These are phyloP conservation scores for Esteya vermicola DNA, from an alignment of 2,329 filamentous ascomycete genomes.

Conservation along the genomic window DNA sequence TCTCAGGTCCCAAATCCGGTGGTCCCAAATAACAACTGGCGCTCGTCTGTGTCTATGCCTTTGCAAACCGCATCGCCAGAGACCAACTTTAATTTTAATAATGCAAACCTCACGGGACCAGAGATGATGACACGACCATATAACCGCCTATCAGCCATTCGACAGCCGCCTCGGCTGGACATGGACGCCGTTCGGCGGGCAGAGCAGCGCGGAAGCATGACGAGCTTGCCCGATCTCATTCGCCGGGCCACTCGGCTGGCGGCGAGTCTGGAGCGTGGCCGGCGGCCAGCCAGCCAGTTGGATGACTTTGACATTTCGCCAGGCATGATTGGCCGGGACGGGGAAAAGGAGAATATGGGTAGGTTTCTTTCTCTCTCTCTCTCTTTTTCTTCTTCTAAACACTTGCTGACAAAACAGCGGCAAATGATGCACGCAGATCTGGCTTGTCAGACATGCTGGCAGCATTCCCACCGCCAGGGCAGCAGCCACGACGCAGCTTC, in stretches of 20 bases:
- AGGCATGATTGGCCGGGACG: constrained; percentile 18
- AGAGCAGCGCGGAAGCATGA: constrained; percentile 76
- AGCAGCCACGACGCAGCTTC: constrained; percentile 25
- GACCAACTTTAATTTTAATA: constrained; percentile 5
- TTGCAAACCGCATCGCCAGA: constrained; percentile 13
- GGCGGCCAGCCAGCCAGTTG: constrained; percentile 44
- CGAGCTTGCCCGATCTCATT: constrained; percentile 85
- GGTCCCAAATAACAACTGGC: constrained; percentile 14
- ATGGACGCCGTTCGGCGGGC: constrained; percentile 70
- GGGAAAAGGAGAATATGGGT: constrained; percentile 25
- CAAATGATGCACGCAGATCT: constrained; percentile 31
- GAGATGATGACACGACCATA: constrained; percentile 15
- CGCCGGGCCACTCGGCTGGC: constrained; percentile 74
- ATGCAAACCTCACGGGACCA: not conserved
- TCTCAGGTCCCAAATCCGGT: constrained; percentile 26
- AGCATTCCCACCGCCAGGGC: constrained; percentile 48
- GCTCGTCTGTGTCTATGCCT: constrained; percentile 11
- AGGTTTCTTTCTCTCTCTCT: not conserved
- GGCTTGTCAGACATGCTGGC: constrained; percentile 51
- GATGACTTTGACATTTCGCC: constrained; percentile 38
- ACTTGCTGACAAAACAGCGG: constrained; percentile 10
- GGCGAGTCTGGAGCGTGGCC: constrained; percentile 75
- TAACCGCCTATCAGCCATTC: constrained; percentile 38
- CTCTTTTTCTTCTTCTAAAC: not conserved
- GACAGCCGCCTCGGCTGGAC: constrained; percentile 60